These are phyloP conservation scores for Nicotiana paniculata DNA, from an alignment of 257 asterid species.

Conservation along the genomic window DNA sequence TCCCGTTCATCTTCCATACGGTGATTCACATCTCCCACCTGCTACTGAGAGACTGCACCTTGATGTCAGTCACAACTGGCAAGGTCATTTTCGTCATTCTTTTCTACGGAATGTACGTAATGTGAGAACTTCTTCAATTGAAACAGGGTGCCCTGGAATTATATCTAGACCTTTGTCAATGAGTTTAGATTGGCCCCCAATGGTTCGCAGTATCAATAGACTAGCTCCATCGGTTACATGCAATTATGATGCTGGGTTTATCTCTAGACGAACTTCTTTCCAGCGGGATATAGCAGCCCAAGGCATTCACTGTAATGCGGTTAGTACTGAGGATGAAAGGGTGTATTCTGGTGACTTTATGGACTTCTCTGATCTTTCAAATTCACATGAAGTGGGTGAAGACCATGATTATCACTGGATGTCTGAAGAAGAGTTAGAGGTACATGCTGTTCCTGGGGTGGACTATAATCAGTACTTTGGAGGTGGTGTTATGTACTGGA, in stretches of 20 bases:
- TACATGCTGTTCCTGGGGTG: constrained; percentile 67
- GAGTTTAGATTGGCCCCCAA: constrained; percentile 93
- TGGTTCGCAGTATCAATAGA: constrained; percentile 64
- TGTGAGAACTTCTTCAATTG: constrained; percentile 65
- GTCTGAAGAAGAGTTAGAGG: constrained; percentile 94
- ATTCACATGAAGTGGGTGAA: constrained; percentile 63
- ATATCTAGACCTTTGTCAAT: constrained; percentile 59
- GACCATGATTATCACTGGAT: constrained; percentile 86
- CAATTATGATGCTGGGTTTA: constrained; percentile 83
- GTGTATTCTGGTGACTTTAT: constrained; percentile 51
- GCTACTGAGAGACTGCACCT: constrained; percentile 96
- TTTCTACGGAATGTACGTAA: constrained; percentile 58
- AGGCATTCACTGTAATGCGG: constrained; percentile 44
- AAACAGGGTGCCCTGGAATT: constrained; percentile 56
- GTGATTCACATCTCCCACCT: constrained; percentile 66
- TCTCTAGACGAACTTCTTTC: constrained; percentile 71
- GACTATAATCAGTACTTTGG: constrained; percentile 94
- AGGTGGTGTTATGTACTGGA: constrained; percentile 99
- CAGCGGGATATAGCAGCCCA: constrained; percentile 53
- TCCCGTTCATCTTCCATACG: constrained; percentile 49
- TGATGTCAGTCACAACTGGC: constrained; percentile 93
- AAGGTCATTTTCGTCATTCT: constrained; percentile 75
- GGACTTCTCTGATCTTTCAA: constrained; percentile 57
- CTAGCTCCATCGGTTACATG: constrained; percentile 62
- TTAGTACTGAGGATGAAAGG: constrained; percentile 77